Conservation (phyloP, 169 alveolate genomes). For the Plasmodium malariae region DNA sequence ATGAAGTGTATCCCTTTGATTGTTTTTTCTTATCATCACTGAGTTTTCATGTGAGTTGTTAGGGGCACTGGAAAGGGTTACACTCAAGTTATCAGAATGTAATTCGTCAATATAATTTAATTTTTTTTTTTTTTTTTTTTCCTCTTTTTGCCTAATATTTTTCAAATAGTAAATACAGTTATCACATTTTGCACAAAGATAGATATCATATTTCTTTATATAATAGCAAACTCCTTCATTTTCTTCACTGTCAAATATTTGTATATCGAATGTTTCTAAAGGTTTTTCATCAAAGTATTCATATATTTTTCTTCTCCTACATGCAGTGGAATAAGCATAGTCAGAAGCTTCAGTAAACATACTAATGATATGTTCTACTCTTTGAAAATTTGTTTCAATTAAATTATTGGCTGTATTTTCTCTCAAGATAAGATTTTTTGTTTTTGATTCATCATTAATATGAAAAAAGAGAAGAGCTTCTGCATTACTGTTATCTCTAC, state of each 20-base stretch:
- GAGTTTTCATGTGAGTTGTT: background rate
- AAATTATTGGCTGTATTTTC: conserved; percentile 55
- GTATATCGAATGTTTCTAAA: background rate
- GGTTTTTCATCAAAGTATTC: conserved; percentile 72
- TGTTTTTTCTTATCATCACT: background rate
- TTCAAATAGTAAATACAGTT: conserved; percentile 21
- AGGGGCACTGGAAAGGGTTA: background rate
- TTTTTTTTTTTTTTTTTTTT: background rate
- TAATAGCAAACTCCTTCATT: conserved; percentile 69
- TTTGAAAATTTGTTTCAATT: conserved; percentile 48
- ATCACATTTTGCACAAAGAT: conserved; percentile 58
- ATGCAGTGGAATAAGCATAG: conserved; percentile 49
- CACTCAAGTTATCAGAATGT: background rate
- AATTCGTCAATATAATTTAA: background rate
- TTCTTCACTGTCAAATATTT: conserved; percentile 11
- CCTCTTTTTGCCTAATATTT: conserved; percentile 2
- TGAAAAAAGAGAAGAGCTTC: conserved; percentile 66
- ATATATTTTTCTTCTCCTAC: conserved; percentile 73
- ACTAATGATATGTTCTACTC: conserved; percentile 66
- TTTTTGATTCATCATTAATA: conserved; percentile 65
- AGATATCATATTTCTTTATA: conserved; percentile 39
- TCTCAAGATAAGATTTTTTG: conserved; percentile 34
- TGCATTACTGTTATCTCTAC: conserved; percentile 87
- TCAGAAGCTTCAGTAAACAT: conserved; percentile 74
- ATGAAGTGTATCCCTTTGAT: background rate